These are phyloP conservation scores for Claviceps citrina DNA, from an alignment of 2,329 filamentous ascomycete species.

Conservation along the genomic window DNA sequence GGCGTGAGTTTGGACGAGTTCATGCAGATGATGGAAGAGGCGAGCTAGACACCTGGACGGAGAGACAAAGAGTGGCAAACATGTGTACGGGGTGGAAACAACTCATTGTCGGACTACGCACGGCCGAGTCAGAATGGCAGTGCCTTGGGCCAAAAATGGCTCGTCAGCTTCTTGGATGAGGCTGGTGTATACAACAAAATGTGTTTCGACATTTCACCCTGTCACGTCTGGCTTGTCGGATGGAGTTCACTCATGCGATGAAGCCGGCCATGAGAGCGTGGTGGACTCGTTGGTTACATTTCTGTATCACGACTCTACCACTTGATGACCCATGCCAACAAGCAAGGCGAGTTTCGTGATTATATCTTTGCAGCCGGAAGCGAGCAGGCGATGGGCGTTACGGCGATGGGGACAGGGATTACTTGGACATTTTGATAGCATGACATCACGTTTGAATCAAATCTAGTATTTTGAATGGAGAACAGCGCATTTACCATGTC, in stretches of 20 bases:
- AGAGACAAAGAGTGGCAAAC: too few species aligned
- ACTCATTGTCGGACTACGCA: background rate
- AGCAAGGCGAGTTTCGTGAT: background rate
- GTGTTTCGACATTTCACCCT: background rate
- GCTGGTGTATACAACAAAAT: background rate
- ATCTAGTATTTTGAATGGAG: slow-evolving; percentile 20
- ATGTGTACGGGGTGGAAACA: too few species aligned
- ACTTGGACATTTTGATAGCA: slow-evolving; percentile 6
- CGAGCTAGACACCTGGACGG: slow-evolving; percentile 13
- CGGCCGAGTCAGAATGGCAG: background rate
- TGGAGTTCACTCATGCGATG: background rate
- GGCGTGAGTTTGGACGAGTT: slow-evolving; percentile 58
- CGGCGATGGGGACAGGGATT: background rate
- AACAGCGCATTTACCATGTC: slow-evolving; percentile 18
- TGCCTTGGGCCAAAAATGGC: background rate
- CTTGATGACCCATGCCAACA: background rate
- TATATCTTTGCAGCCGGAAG: background rate
- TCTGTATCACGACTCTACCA: background rate
- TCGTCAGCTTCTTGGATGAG: background rate
- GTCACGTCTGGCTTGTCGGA: background rate
- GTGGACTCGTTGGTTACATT: too few species aligned
- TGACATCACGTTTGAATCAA: slow-evolving; percentile 12
- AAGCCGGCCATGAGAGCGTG: too few species aligned
- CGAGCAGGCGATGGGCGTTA: slow-evolving; percentile 2
- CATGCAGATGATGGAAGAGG: slow-evolving; percentile 43